Base-by-base conservation (phyloP, 2,329 filamentous ascomycete genomes). In the Aspergillus luchuensis region DNA sequence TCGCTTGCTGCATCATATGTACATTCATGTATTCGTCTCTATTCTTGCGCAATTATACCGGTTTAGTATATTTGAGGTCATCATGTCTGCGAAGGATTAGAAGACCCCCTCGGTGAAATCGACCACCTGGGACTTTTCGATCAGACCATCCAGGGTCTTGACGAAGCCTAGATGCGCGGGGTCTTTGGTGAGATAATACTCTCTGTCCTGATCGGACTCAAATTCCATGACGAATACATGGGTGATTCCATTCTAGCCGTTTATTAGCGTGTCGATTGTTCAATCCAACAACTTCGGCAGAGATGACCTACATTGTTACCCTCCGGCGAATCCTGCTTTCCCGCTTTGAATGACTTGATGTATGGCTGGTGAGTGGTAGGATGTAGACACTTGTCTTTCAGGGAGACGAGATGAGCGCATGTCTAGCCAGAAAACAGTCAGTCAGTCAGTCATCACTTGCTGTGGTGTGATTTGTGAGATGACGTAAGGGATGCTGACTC, bases 221-320 rank as follows among this genome's bases (percentile, higher is more conserved):
- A 92, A 91, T 66, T 90, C 85, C 25, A 84, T 81, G 2, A 92
- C 82, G 63, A 92, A 91, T 0, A 81, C 87, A 70, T 92, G 89
- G 0, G 87, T 87, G 58, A 88, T 84, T 0, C 84, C 88, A 15
- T 38, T 28, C 58, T 53, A n/a, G 2, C 13, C n/a, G 7, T 8
- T 30, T 8, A 55, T 19, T 6, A 30, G 47, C 6, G 47, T 3
- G 11, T 47, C 6, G 11, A 15, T 8, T 8, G 13, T 10, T 1
- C 51, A 45, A 23, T 30, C 5, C 5, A 6, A 7, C 10, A 6
- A 30, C 28, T 30, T 33, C 28, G 5, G 38, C 48, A 25, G 8
- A 8, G 19, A 13, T 21, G 17, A 68, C 75, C 59, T 78, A 89
- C 87, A 76, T 87, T 82, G 43, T 80, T 72, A 10, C 84, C 84